Percentiles rank a stretch among this genome's conserved stretches.
Conservation (phyloP, 169 alveolate species). For the Eimeria brunetti region DNA sequence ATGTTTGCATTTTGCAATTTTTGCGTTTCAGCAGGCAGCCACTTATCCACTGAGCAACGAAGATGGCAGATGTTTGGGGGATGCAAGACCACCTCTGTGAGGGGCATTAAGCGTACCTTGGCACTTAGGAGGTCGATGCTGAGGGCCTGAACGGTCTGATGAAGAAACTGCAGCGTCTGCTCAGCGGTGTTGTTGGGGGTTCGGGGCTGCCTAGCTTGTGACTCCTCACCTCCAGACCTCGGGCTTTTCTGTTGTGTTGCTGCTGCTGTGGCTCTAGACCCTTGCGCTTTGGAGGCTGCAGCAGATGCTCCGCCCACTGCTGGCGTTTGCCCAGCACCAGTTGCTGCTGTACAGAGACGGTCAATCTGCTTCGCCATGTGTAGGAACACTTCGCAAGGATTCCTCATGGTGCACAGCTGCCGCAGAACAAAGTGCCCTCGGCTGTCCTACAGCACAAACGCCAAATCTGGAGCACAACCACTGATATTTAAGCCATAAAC, state of each 20-base stretch:
- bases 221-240: neutral
- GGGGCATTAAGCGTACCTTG: conserved; percentile 39
- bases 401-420: conserved; percentile 71
- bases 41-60: neutral
- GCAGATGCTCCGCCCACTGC: neutral
- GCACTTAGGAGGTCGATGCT: conserved; percentile 60
- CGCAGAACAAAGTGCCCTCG: conserved; percentile 61
- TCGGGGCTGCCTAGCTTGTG: neutral
- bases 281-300: neutral
- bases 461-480: no score
- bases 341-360: conserved; percentile 26
- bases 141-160: conserved; percentile 63
- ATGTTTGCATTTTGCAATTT: neutral
- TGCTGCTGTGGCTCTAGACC: neutral
- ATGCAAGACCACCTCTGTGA: neutral
- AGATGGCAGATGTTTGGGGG: neutral
- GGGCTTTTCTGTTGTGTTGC: neutral
- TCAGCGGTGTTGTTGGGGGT: neutral
- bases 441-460: conserved; percentile 45
- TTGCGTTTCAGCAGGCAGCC: neutral
- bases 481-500: neutral
- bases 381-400: conserved; percentile 59
- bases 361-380: conserved; percentile 30
- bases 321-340: neutral
- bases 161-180: conserved; percentile 44